Base-by-base conservation (phyloP, 2,329 filamentous ascomycete genomes). In the Claviceps fusiformis region DNA sequence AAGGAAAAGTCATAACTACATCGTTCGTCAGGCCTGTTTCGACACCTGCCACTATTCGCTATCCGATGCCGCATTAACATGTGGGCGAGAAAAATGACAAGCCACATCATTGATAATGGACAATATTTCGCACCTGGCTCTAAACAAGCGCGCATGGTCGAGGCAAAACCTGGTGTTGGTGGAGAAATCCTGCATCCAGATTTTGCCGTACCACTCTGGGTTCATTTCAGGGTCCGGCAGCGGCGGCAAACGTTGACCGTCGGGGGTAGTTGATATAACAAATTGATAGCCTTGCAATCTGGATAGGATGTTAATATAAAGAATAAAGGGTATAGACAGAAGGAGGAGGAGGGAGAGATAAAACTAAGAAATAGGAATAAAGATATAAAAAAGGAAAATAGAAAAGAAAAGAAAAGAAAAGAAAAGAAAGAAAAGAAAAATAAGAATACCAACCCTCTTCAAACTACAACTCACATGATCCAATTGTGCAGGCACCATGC, bases 401-500 rank as follows among this genome's bases (percentile, higher is more conserved):
- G 3, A 39, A 39, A 6, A 15, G 3, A 17, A 6, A 17, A 39
- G 1, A 39, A 39, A 39, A 41, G 5, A 41, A 17, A 1, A 41
- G n/a, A 8, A 41, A 5, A 41, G 37, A 39, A 39, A 39, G 6
- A 27, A 13, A 24, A 45, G 9, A 13, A 3, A 6, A 27, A 7
- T 13, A 47, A 7, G 24, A 47, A 27, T 27, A 24, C 13, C 47
- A 15, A 39, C 19, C 11, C 8, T 7, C 11, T 11, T 3, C 8
- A 19, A 33, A 19, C 35, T 10, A 43, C 31, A 44, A 52, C 50
- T 43, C 39, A 31, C 50, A 52, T 44, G 10, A 43, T 44, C 50
- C 50, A 52, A 35, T 52, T 52, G 17, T 52, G 50, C 17, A 52
- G 24, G 44, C 50, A 52, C 50, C 50, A 52, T 17, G 50, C 50